Conservation (phyloP, 1,139 yeast species). For the Lodderomyces jiufengensis region DNA sequence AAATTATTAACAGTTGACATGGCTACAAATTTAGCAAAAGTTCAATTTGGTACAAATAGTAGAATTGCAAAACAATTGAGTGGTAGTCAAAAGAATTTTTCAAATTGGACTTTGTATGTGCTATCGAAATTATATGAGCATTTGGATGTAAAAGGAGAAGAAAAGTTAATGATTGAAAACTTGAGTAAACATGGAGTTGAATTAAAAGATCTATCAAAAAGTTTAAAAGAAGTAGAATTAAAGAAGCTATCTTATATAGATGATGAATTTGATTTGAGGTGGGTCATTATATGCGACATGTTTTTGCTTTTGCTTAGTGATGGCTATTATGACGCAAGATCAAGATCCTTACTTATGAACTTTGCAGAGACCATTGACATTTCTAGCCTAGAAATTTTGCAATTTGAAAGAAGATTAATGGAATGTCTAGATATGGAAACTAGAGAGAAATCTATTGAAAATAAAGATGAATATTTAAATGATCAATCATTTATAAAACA, state of each 20-base stretch:
- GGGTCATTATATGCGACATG: conserved; percentile 92
- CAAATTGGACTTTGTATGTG: conserved; percentile 79
- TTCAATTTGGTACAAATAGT: conserved; percentile 50
- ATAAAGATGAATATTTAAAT: conserved; percentile 69
- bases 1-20: conserved; percentile 73
- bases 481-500: conserved; percentile 69
- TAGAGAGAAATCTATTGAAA: conserved; percentile 45
- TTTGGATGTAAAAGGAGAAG: conserved; percentile 68
- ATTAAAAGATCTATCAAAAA: conserved; percentile 64
- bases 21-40: conserved; percentile 71
- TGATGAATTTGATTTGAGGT: conserved; percentile 63
- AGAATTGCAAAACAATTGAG: conserved; percentile 59
- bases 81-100: conserved; percentile 73
- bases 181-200: conserved; percentile 81
- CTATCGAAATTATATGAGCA: conserved; percentile 77
- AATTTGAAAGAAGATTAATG: conserved; percentile 87
- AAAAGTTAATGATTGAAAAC: conserved; percentile 83
- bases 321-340: conserved; percentile 85
- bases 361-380: conserved; percentile 66
- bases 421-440: conserved; percentile 88
- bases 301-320: conserved; percentile 77
- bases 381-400: conserved; percentile 62
- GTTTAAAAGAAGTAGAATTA: conserved; percentile 43
- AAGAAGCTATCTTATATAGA: conserved; percentile 24
- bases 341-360: conserved; percentile 66